Percentiles rank a stretch among this genome's conserved stretches.
phyloP scores from a whole-genome alignment of 345 rosid genomes.

The Eucalyptus albens region DNA sequence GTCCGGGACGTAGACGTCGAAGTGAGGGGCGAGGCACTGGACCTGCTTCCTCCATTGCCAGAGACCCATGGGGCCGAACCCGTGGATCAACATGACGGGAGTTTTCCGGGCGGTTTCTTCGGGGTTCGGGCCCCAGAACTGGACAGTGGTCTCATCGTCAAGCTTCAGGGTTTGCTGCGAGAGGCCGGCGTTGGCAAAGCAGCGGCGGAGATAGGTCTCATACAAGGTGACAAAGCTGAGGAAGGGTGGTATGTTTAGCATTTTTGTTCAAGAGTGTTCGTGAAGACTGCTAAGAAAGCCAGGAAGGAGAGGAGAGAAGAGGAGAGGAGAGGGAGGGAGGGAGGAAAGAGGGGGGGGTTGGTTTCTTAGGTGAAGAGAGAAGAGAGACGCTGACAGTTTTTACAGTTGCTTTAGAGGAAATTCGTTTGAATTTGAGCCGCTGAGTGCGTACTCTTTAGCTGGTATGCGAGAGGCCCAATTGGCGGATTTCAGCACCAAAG shows the following conservation, averaged over 20 bases:
- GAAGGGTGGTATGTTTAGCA: constrained; percentile 8
- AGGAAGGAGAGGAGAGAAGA: neutral
- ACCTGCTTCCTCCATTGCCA: constrained; percentile 89
- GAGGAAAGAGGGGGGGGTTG: neutral
- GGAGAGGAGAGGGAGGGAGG: neutral
- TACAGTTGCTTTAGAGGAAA: neutral
- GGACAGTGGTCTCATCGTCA: constrained; percentile 45
- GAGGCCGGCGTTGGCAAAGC: constrained; percentile 56
- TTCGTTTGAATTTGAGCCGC: neutral
- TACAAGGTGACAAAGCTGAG: constrained; percentile 54
- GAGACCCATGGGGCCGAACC: constrained; percentile 68
- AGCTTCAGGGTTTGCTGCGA: constrained; percentile 23
- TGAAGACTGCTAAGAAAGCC: neutral
- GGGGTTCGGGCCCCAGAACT: constrained; percentile 58
- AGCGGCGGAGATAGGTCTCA: constrained; percentile 57
- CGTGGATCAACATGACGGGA: constrained; percentile 60
- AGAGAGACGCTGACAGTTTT: neutral
- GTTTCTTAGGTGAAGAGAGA: neutral
- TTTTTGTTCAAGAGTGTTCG: neutral
- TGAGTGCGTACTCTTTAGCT: neutral
- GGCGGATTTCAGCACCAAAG: neutral
- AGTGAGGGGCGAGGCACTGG: constrained; percentile 33
- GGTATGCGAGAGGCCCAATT: neutral
- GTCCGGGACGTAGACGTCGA: constrained; percentile 64
- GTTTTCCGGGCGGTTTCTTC: constrained; percentile 10